These are phyloP conservation scores for Albophoma yamanashiensis DNA, from an alignment of 2,329 filamentous ascomycete species.

Conservation along the genomic window DNA sequence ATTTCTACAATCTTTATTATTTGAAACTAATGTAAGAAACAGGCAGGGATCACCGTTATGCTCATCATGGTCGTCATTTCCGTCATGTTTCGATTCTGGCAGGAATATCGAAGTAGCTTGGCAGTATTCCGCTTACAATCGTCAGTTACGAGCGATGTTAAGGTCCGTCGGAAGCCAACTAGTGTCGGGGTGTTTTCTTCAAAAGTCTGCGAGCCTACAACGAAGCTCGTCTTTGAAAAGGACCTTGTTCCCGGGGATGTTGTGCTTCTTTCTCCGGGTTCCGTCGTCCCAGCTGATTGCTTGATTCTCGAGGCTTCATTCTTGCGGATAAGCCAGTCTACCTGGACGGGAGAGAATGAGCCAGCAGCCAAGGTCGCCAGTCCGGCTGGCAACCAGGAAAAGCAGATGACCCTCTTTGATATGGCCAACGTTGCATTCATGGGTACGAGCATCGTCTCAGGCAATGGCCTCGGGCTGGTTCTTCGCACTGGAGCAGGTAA, in stretches of 20 bases:
- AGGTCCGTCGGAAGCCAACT: too few relatives aligned
- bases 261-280: slow-evolving; percentile 10
- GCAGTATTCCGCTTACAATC: too few relatives aligned
- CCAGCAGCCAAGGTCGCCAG: slow-evolving; percentile 11
- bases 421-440: slow-evolving; percentile 14
- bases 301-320: slow-evolving; percentile 15
- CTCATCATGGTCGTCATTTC: too few relatives aligned
- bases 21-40: too few relatives aligned
- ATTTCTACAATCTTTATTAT: too few relatives aligned
- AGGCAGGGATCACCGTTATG: too few relatives aligned
- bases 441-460: slow-evolving; percentile 17
- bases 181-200: too few relatives aligned
- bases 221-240: slow-evolving; percentile 3
- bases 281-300: slow-evolving; percentile 15
- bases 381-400: slow-evolving; percentile 7
- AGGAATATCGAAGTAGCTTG: too few relatives aligned
- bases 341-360: slow-evolving; percentile 16
- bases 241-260: slow-evolving; percentile 14
- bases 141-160: too few relatives aligned
- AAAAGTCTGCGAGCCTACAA: too few relatives aligned
- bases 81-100: too few relatives aligned
- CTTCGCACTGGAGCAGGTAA: slow-evolving; percentile 10
- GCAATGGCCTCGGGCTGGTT: slow-evolving; percentile 12
- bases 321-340: slow-evolving; percentile 15
- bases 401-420: slow-evolving; percentile 10